A percentile compares a stretch with the other conserved stretches of the same genome.
Evolutionary conservation across 1,284 basidiomycete genomes (phyloP).

Genomic region (Fistulinella cinereoalba): DNA sequence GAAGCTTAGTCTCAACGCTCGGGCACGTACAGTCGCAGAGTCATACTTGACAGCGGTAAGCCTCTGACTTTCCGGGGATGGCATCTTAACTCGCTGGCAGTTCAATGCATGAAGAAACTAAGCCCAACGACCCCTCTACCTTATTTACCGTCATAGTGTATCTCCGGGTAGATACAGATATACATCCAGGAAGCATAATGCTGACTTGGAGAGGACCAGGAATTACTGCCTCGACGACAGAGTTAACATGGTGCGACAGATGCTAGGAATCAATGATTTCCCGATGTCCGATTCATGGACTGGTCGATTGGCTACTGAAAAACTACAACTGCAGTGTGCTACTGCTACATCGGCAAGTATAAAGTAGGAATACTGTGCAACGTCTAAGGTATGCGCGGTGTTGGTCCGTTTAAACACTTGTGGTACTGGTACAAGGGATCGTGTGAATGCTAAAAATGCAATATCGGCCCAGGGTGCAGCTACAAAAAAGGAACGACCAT

Average conservation of each 20-base stretch:
- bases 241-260: too few species aligned
- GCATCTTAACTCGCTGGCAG: constrained; percentile 11
- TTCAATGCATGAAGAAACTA: constrained; percentile 20
- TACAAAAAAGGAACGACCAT: constrained; percentile 7
- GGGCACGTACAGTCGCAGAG: constrained; percentile 96
- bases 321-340: constrained; percentile 19
- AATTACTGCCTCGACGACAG: too few species aligned
- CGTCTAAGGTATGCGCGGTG: constrained; percentile 21
- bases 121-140: constrained; percentile 5
- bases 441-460: constrained; percentile 26
- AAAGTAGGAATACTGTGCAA: constrained; percentile 15
- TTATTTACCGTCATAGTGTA: constrained; percentile 13
- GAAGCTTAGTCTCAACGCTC: constrained; percentile 90
- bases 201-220: constrained; percentile 3
- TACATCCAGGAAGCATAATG: constrained; percentile 13
- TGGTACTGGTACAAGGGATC: constrained; percentile 21
- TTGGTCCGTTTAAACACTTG: constrained; percentile 23
- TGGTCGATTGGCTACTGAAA: constrained; percentile 10
- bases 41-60: constrained; percentile 76
- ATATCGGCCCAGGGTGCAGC: constrained; percentile 12
- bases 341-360: constrained; percentile 22
- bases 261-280: constrained; percentile 3
- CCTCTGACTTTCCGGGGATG: constrained; percentile 7
- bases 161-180: constrained; percentile 20
- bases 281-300: constrained; percentile 2